These are phyloP conservation scores for Raffaelea ambrosiae DNA, from an alignment of 2,329 filamentous ascomycete genomes.

Conservation along the genomic window DNA sequence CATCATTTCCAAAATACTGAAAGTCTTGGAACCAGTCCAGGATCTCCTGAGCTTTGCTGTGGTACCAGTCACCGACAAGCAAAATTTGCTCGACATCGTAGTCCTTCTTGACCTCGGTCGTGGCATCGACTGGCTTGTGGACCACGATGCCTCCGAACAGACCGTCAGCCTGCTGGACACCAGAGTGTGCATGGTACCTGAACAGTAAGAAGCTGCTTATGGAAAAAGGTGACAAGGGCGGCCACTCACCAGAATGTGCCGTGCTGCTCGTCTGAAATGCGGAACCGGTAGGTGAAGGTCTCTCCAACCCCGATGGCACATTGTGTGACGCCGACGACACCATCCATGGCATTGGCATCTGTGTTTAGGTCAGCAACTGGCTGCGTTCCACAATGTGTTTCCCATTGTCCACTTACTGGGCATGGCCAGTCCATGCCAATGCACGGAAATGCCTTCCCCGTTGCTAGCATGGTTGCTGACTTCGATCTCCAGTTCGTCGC, in stretches of 20 bases:
- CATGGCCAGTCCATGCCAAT: constrained; percentile 6
- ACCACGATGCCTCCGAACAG: constrained; percentile 7
- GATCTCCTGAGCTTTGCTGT: not conserved
- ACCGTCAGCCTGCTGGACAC: constrained; percentile 5
- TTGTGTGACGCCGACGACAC: constrained; percentile 55
- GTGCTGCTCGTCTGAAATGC: constrained; percentile 33
- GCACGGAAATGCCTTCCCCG: constrained; percentile 3
- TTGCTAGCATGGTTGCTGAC: constrained; percentile 4
- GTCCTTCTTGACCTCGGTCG: not conserved
- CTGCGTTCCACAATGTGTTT: not conserved
- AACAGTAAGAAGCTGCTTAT: not conserved
- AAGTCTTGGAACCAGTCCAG: constrained; percentile 1
- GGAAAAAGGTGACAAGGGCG: not conserved
- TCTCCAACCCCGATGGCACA: constrained; percentile 54
- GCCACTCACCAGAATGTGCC: constrained; percentile 65
- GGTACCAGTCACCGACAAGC: constrained; percentile 9
- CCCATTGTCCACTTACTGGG: not conserved
- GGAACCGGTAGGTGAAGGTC: constrained; percentile 62
- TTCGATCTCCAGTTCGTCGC: constrained; percentile 4
- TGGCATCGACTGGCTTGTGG: not conserved
- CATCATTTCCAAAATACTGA: constrained; percentile 2
- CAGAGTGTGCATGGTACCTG: constrained; percentile 6
- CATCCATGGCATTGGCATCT: constrained; percentile 56
- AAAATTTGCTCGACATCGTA: constrained; percentile 5
- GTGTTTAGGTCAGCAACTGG: no score